phyloP scores from a whole-genome alignment of 108 stramenopile genomes.

The Pseudonitzschia multiseries region DNA sequence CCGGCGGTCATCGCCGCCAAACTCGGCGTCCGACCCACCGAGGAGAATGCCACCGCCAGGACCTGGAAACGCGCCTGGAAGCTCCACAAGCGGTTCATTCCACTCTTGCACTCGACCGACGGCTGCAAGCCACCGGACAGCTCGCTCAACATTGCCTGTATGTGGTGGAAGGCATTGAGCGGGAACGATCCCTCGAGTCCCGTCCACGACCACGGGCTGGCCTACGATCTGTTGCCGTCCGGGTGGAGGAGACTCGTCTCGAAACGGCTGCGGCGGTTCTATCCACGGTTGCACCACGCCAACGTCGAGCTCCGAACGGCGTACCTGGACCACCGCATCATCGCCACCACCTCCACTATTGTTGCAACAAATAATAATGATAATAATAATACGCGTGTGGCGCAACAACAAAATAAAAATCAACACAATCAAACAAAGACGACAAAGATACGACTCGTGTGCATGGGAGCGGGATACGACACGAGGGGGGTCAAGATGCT shows the following conservation, averaged over 20 bases:
- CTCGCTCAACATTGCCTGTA: constrained; percentile 48
- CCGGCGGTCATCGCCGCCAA: neutral
- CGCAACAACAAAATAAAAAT: too few species aligned
- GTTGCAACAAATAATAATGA: too few species aligned
- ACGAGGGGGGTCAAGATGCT: constrained; percentile 56
- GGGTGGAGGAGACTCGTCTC: constrained; percentile 43
- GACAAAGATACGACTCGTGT: constrained; percentile 52
- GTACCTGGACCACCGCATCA: constrained; percentile 52
- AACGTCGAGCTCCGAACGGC: constrained; percentile 79
- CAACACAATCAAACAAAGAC: neutral
- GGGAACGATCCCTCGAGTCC: constrained; percentile 57
- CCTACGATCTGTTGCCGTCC: constrained; percentile 72
- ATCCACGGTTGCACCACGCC: constrained; percentile 71
- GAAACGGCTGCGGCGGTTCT: constrained; percentile 25
- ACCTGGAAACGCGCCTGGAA: constrained; percentile 64
- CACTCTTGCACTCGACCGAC: constrained; percentile 54
- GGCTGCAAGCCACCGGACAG: constrained; percentile 49
- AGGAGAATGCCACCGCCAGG: neutral
- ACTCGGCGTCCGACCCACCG: constrained; percentile 5
- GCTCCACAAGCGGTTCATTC: constrained; percentile 41
- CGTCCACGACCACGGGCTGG: constrained; percentile 51
- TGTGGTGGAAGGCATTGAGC: constrained; percentile 77
- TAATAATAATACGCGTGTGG: too few species aligned
- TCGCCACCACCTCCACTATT: too few species aligned
- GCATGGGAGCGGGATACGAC: constrained; percentile 80